Evolutionary conservation across 2,329 filamentous ascomycete genomes (phyloP), one percentile per base, ranked within the genome.

Genomic region (Arachnopeziza araneosa): DNA sequence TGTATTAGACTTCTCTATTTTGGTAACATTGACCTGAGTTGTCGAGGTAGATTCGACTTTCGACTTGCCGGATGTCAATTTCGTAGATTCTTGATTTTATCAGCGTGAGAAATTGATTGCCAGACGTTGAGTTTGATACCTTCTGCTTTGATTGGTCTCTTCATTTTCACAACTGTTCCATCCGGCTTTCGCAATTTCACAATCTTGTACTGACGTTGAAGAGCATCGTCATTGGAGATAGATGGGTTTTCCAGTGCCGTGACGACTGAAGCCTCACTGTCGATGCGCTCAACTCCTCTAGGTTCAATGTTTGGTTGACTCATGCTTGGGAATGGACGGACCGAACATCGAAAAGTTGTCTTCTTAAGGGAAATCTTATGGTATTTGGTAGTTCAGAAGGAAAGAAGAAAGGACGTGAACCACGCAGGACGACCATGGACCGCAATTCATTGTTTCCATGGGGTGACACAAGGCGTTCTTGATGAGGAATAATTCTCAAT

Each of bases 131-230:
- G 10, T 6, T n/a, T 24, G n/a, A 14, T 56, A 56, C 55, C 49
- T 56, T 56, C 55, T 2, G 44, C 23, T 21, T 10, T 56, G 49
- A 60, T 54, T 5, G 54, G 50, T 24, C 58, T 52, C 51, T 52
- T 56, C 19, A 60, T 54, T 22, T 53, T 57, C 14, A 57, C 58
- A 36, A 60, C 57, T 9, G 54, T 60, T 9, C 58, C 58, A 57
- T 60, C 58, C 50, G 58, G 54, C 32, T 60, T 60, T 24, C 54
- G 30, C 7, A 57, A 54, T n/a, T 50, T 57, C 6, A 60, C 54
- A 32, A 60, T 57, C 55, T 54, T 51, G 48, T 50, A 56, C 49
- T 51, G 55, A 12, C 17, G 9, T 54, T 54, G 52, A 10, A 17
- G 4, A 54, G 24, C n/a, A 23, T 8, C 52, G n/a, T 8, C 52